Evolutionary conservation across 495 filamentous ascomycete genomes (phyloP).

Genomic region (Aspergillus indologenus): DNA sequence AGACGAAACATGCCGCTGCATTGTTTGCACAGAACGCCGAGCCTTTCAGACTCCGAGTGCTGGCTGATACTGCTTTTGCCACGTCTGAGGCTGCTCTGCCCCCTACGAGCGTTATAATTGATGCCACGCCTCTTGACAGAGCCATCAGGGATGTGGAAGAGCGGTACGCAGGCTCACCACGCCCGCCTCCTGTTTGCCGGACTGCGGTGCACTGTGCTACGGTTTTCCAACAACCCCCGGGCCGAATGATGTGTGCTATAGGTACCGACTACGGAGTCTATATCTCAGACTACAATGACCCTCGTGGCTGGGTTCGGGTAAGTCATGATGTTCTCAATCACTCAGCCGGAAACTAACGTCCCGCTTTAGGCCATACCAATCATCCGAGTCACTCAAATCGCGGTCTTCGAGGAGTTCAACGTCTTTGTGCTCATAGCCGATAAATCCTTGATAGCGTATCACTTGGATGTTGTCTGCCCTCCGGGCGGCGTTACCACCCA

Average conservation of each 20-base stretch:
- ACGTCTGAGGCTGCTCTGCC: constrained; percentile 61
- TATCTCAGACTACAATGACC: constrained; percentile 78
- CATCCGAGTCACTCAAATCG: constrained; percentile 80
- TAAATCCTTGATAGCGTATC: constrained; percentile 88
- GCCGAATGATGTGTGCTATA: constrained; percentile 86
- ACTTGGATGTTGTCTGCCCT: constrained; percentile 84
- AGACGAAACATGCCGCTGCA: constrained; percentile 85
- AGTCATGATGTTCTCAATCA: constrained; percentile 23
- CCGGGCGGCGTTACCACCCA: constrained; percentile 57
- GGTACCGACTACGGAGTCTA: constrained; percentile 95
- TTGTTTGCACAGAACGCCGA: constrained; percentile 92
- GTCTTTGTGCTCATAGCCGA: constrained; percentile 88
- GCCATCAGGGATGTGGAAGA: constrained; percentile 86
- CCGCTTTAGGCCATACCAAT: constrained; percentile 63
- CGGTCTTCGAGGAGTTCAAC: constrained; percentile 93
- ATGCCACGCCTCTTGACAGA: constrained; percentile 86
- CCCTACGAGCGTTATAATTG: constrained; percentile 62
- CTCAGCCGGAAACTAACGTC: constrained; percentile 16
- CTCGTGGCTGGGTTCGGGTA: constrained; percentile 85
- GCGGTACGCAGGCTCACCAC: constrained; percentile 57
- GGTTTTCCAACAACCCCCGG: constrained; percentile 69
- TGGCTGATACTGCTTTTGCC: constrained; percentile 88
- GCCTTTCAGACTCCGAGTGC: constrained; percentile 86
- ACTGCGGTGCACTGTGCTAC: constrained; percentile 91
- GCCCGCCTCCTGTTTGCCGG: constrained; percentile 73